Conservation (phyloP, 2,329 filamentous ascomycete species). For the Colletotrichum sp. region DNA sequence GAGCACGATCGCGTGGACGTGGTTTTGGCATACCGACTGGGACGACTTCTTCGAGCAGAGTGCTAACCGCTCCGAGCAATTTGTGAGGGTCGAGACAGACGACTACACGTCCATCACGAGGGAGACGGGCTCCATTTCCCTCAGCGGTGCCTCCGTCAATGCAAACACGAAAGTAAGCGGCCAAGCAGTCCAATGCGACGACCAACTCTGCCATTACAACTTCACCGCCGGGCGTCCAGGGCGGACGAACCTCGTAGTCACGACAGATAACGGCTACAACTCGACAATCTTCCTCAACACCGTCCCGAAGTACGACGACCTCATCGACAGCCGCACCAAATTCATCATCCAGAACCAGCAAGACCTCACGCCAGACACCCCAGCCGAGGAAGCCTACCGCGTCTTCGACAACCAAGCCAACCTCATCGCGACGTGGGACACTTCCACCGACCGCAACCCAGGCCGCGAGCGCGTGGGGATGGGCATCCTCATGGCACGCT, state of each 20-base stretch:
- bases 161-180: neutral
- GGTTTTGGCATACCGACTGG: conserved; percentile 17
- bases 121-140: neutral
- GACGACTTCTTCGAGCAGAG: neutral
- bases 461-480: conserved; percentile 19
- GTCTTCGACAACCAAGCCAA: conserved; percentile 16
- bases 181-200: neutral
- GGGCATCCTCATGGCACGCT: conserved; percentile 8
- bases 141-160: neutral
- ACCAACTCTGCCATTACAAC: neutral
- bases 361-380: neutral
- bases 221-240: neutral
- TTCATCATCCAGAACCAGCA: conserved; percentile 18
- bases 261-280: neutral
- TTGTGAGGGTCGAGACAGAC: neutral
- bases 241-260: neutral
- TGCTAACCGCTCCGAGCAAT: neutral
- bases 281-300: neutral
- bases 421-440: neutral
- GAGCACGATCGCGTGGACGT: neutral
- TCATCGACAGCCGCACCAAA: neutral
- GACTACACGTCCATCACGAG: neutral
- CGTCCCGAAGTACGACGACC: neutral
- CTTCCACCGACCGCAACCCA: neutral
- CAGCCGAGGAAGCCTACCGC: neutral